These are phyloP conservation scores for Trametes meyenii DNA, from an alignment of 768 basidiomycete genomes.

Conservation along the genomic window DNA sequence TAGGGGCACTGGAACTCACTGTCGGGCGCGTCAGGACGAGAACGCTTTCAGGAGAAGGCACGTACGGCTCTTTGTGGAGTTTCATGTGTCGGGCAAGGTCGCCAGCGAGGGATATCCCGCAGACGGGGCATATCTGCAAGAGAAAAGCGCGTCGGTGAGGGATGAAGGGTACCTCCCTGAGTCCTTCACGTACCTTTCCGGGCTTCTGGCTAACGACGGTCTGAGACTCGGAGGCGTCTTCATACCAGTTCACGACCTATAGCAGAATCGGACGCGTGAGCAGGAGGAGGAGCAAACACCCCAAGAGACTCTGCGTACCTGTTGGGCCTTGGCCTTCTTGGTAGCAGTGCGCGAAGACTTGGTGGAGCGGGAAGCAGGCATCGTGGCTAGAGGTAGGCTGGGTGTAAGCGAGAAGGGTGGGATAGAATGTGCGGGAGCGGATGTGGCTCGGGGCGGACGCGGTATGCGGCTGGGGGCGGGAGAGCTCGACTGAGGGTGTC, in stretches of 20 bases:
- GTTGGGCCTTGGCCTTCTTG: background rate
- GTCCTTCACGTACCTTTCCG: background rate
- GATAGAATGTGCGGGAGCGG: slow-evolving; percentile 3
- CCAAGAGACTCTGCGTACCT: too few species aligned
- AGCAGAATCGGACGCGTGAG: too few species aligned
- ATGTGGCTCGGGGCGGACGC: slow-evolving; percentile 10
- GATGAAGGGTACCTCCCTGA: too few species aligned
- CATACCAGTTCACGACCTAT: too few species aligned
- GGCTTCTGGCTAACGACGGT: background rate
- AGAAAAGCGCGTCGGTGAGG: background rate
- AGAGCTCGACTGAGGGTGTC: slow-evolving; percentile 5
- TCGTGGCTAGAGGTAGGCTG: background rate
- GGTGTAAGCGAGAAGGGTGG: background rate
- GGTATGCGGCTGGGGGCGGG: background rate
- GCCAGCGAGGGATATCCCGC: background rate
- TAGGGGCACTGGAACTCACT: background rate
- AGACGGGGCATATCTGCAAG: background rate
- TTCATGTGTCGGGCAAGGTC: slow-evolving; percentile 2
- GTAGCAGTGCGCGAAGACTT: background rate
- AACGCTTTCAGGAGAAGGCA: background rate
- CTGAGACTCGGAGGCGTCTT: background rate
- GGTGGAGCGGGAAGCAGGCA: background rate
- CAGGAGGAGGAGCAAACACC: too few species aligned
- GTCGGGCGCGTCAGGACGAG: background rate
- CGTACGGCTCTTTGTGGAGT: background rate